Percentiles rank a stretch among this genome's conserved stretches.
phyloP scores from a whole-genome alignment of 1,284 basidiomycete species.

The Tremellales sp. region DNA sequence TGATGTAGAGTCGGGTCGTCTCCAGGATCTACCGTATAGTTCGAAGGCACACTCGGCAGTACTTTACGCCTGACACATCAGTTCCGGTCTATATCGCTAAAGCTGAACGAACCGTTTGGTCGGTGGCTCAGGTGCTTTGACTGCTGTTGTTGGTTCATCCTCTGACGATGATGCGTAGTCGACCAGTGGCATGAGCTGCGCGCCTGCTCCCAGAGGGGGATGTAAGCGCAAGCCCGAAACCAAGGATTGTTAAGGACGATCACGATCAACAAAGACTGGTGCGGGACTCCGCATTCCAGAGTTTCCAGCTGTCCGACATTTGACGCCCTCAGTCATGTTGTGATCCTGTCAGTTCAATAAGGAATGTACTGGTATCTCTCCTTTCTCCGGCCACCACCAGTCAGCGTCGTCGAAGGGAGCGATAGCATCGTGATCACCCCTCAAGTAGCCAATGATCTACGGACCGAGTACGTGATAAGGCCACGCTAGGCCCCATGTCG shows the following conservation, averaged over 20 bases:
- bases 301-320: too few relatives aligned
- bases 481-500: not conserved
- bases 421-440: constrained; percentile 42
- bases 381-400: constrained; percentile 47
- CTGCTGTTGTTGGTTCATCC: too few relatives aligned
- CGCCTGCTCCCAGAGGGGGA: too few relatives aligned
- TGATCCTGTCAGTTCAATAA: too few relatives aligned
- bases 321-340: too few relatives aligned
- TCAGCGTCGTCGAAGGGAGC: constrained; percentile 16
- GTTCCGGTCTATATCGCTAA: too few relatives aligned
- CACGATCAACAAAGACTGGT: too few relatives aligned
- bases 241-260: too few relatives aligned
- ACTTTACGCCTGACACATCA: constrained; percentile 5
- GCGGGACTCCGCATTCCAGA: too few relatives aligned
- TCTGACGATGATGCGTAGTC: too few relatives aligned
- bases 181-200: too few relatives aligned
- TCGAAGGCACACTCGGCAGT: constrained; percentile 12
- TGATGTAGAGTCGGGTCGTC: constrained; percentile 43
- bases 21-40: constrained; percentile 15
- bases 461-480: constrained; percentile 42
- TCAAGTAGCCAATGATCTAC: constrained; percentile 49
- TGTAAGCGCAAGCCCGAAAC: too few relatives aligned
- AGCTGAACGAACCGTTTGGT: not conserved
- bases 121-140: not conserved
- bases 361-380: constrained; percentile 50